These are phyloP conservation scores for Taiozyma sp. DNA, from an alignment of 1,139 yeast genomes.

Conservation along the genomic window DNA sequence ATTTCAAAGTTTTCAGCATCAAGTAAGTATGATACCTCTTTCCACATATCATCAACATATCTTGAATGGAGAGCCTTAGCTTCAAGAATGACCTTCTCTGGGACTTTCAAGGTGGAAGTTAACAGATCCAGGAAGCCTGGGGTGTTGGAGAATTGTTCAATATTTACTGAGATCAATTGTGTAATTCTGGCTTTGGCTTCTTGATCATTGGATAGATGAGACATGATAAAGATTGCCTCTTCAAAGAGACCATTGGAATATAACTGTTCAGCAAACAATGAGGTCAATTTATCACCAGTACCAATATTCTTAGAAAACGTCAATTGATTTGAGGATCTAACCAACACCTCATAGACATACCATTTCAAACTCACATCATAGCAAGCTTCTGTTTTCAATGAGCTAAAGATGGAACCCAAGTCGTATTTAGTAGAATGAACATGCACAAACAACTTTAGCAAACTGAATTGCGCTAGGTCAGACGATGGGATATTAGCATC, in stretches of 20 bases:
- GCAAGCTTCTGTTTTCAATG: conserved; percentile 12
- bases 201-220: conserved; percentile 44
- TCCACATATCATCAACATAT: conserved; percentile 43
- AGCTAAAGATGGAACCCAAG: conserved; percentile 20
- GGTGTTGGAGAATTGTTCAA: conserved; percentile 34
- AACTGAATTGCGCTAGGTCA: conserved; percentile 27
- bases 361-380: conserved; percentile 44
- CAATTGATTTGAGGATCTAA: conserved; percentile 22
- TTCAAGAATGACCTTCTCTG: conserved; percentile 41
- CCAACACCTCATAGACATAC: conserved; percentile 46
- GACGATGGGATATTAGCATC: conserved; percentile 20
- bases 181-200: conserved; percentile 37
- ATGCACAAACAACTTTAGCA: conserved; percentile 39
- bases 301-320: conserved; percentile 17
- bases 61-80: conserved; percentile 46
- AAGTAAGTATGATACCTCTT: conserved; percentile 57
- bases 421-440: conserved; percentile 24
- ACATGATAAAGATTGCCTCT: conserved; percentile 56
- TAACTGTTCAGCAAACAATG: conserved; percentile 49
- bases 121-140: conserved; percentile 32
- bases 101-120: conserved; percentile 36
- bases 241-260: conserved; percentile 42
- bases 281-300: conserved; percentile 41
- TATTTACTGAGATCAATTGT: conserved; percentile 41
- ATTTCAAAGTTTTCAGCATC: conserved; percentile 55